Evolutionary conservation across 495 filamentous ascomycete genomes (phyloP).

Genomic region (Neurospora sp.): DNA sequence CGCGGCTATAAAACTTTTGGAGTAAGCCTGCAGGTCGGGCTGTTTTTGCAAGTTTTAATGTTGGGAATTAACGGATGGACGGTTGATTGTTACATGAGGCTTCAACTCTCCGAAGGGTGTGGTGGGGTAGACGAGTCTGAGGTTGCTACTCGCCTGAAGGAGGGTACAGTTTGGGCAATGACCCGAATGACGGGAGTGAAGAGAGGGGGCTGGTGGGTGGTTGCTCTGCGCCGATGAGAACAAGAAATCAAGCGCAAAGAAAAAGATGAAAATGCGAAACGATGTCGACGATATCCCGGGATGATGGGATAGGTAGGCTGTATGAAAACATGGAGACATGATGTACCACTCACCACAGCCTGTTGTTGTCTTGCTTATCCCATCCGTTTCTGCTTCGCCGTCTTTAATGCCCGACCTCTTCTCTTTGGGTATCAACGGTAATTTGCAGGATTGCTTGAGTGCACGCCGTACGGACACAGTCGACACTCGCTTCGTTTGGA

Average conservation of each 20-base stretch:
- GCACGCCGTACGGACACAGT: not conserved
- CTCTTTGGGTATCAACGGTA: conserved; percentile 24
- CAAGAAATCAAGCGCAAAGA: not conserved
- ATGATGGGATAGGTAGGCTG: not conserved
- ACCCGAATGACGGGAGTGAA: not conserved
- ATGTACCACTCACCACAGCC: conserved; percentile 1
- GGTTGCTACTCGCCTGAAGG: not conserved
- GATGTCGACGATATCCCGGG: not conserved
- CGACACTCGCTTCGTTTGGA: not conserved
- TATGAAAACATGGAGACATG: not conserved
- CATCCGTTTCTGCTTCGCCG: conserved; percentile 3
- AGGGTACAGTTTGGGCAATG: not conserved
- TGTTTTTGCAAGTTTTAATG: not conserved
- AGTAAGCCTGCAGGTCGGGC: not conserved
- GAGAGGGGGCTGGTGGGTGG: not conserved
- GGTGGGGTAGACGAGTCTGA: not conserved
- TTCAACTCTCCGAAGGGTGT: not conserved
- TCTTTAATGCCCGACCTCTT: conserved; percentile 24
- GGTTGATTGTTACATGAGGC: not conserved
- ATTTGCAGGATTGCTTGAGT: not conserved
- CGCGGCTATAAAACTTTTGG: not conserved
- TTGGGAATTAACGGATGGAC: not conserved
- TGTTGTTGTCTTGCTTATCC: not conserved
- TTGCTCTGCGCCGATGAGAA: not conserved
- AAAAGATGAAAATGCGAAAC: not conserved